Evolutionary conservation across 2,329 filamentous ascomycete species (phyloP).

Genomic region (Dothistroma pini): DNA sequence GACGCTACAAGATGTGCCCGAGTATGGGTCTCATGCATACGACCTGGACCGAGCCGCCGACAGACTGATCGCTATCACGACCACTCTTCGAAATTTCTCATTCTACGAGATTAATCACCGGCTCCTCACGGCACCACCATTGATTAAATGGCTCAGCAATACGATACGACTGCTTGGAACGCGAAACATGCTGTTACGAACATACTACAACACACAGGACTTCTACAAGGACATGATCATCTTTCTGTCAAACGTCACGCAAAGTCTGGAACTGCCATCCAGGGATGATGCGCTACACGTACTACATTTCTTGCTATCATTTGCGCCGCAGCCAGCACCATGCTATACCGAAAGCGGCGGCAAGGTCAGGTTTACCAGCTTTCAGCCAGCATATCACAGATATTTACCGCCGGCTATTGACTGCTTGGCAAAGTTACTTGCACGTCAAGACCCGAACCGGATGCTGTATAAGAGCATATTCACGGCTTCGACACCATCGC

Average conservation of each 20-base stretch:
- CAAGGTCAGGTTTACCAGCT: slow-evolving; percentile 71
- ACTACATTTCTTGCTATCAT: slow-evolving; percentile 83
- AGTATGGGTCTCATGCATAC: slow-evolving; percentile 73
- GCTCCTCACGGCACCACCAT: slow-evolving; percentile 68
- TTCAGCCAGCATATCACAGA: slow-evolving; percentile 75
- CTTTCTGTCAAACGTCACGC: slow-evolving; percentile 77
- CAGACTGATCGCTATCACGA: slow-evolving; percentile 83
- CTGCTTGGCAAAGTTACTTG: slow-evolving; percentile 83
- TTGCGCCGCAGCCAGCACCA: slow-evolving; percentile 75
- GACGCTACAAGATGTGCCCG: slow-evolving; percentile 65
- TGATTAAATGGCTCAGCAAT: slow-evolving; percentile 79
- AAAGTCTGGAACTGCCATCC: slow-evolving; percentile 74
- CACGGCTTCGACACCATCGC: slow-evolving; percentile 53
- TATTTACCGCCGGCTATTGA: slow-evolving; percentile 91
- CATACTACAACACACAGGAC: slow-evolving; percentile 80
- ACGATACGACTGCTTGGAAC: slow-evolving; percentile 86
- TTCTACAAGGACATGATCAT: slow-evolving; percentile 96
- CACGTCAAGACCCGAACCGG: slow-evolving; percentile 89
- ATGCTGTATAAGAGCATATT: slow-evolving; percentile 81
- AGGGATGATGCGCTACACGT: slow-evolving; percentile 84
- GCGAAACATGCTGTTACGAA: slow-evolving; percentile 78
- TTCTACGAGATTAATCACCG: slow-evolving; percentile 76
- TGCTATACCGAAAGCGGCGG: slow-evolving; percentile 39
- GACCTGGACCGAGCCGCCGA: slow-evolving; percentile 84
- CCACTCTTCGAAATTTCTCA: slow-evolving; percentile 87